A percentile compares a stretch with the other conserved stretches of the same genome.
phyloP scores from a whole-genome alignment of 768 basidiomycete species.

The Lactarius hatsudake region DNA sequence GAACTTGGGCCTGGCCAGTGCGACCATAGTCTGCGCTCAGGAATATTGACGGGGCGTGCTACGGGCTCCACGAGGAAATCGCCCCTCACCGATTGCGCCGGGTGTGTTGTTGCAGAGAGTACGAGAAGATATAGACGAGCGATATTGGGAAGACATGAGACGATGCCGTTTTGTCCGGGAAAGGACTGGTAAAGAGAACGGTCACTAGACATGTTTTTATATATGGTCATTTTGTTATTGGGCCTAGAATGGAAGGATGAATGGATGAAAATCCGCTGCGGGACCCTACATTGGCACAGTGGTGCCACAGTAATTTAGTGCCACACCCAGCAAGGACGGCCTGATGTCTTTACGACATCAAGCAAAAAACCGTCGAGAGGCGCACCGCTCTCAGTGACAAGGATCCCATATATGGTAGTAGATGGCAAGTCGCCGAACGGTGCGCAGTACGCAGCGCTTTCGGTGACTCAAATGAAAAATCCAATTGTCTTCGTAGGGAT shows the following conservation, averaged over 20 bases:
- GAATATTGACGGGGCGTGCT: neutral
- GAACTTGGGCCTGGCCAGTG: neutral
- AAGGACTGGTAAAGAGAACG: neutral
- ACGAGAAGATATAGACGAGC: neutral
- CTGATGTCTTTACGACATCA: neutral
- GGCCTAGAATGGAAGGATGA: too few species aligned
- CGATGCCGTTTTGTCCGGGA: too few species aligned
- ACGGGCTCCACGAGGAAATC: neutral
- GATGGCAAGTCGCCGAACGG: neutral
- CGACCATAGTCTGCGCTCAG: slow-evolving; percentile 5
- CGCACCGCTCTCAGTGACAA: neutral
- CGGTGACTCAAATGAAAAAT: neutral
- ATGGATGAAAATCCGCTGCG: neutral
- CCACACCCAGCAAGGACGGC: neutral
- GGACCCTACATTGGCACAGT: neutral
- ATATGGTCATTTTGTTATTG: neutral
- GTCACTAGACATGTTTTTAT: neutral
- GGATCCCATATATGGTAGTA: neutral
- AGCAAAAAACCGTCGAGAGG: neutral
- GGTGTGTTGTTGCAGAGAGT: neutral
- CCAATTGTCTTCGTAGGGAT: neutral
- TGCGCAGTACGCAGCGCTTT: neutral
- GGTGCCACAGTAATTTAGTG: neutral
- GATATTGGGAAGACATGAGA: neutral
- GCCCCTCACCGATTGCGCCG: neutral